A percentile compares a stretch with the other conserved stretches of the same genome.
Conservation (phyloP, 441 rosid genomes). For the Macaranga tanarius region DNA sequence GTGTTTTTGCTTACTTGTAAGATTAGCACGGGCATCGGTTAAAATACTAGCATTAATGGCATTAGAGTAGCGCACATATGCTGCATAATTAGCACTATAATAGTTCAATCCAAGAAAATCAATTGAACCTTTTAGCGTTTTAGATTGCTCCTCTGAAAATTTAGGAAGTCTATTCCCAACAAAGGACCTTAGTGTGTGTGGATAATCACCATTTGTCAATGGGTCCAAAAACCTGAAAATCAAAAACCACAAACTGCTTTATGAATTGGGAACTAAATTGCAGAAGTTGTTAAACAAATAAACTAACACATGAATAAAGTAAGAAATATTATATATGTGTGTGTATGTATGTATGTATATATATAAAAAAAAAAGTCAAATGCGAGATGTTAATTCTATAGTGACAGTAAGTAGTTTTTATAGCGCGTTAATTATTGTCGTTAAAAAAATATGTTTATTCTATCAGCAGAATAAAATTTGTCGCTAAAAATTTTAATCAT, state of each 20-base stretch:
- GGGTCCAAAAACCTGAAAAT: constrained; percentile 40
- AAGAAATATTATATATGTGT: too few relatives aligned
- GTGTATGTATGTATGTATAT: too few relatives aligned
- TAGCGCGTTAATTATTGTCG: too few relatives aligned
- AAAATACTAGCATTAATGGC: constrained; percentile 25
- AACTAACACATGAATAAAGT: too few relatives aligned
- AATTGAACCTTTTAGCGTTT: constrained; percentile 38
- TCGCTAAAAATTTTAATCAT: too few relatives aligned
- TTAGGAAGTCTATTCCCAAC: constrained; percentile 42
- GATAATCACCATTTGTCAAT: constrained; percentile 40
- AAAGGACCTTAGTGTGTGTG: constrained; percentile 30
- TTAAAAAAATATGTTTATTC: too few relatives aligned
- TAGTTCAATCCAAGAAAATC: constrained; percentile 56
- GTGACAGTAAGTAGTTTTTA: too few relatives aligned
- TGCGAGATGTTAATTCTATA: too few relatives aligned
- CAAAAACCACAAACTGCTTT: not conserved
- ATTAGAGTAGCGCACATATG: constrained; percentile 8
- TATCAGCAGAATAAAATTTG: too few relatives aligned
- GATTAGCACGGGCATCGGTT: constrained; percentile 34
- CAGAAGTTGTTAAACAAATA: too few relatives aligned
- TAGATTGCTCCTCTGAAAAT: constrained; percentile 35
- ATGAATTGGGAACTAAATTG: too few relatives aligned
- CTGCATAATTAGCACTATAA: constrained; percentile 40
- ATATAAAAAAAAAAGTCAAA: too few relatives aligned
- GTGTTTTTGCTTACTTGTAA: constrained; percentile 25